Evolutionary conservation across 2,329 filamentous ascomycete species (phyloP), one percentile per base, ranked within the genome.

Genomic region (Neopestalotiopsis rosae): DNA sequence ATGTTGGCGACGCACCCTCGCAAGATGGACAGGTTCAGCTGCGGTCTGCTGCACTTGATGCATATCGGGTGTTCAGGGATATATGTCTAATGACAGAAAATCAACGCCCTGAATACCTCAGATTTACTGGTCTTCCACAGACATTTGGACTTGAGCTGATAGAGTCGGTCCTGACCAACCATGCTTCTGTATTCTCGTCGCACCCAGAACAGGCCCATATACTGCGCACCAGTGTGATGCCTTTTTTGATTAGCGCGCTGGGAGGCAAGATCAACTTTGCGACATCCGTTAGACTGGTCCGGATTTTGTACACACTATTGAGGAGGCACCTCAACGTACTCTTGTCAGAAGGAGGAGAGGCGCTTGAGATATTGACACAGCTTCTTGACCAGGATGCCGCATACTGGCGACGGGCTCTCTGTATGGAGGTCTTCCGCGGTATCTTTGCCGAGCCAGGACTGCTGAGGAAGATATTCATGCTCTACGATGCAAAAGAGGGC

Each of bases 141-240:
- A 92, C 93, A 0, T 96, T 97, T 74, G 93, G 94, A 5, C 83
- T 99, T 1, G 96, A 99, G 78, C 86, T 98, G 67, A 94, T 99
- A 74, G 95, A 98, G 80, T 95, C 94, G 0, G 90, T 97, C 66
- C 84, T 99, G 69, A 91, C 92, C 30, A 97, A 95, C 74, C 94
- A 98, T 82, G 89, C 91, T n/a, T 85, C 87, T 65, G 89, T 97
- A 34, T 96, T 98, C 78, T 84, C 90, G 20, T 85, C 86, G 3
- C 94, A 98, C 76, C 86, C 89, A 0, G 95, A 98, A 76, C 92
- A 97, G 78, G 89, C 92, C 5, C 88, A 95, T 72, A 89, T 97
- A 49, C 85, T 98, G 49, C 90, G 93, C 32, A 85, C 87, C 3
- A 88, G 92, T 63, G 88, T 98, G 2, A 92, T 98, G 88, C 95